Evolutionary conservation across 345 rosid species (phyloP), one percentile per base, ranked within the genome.

Genomic region (Rhodomyrtus tomentosa): DNA sequence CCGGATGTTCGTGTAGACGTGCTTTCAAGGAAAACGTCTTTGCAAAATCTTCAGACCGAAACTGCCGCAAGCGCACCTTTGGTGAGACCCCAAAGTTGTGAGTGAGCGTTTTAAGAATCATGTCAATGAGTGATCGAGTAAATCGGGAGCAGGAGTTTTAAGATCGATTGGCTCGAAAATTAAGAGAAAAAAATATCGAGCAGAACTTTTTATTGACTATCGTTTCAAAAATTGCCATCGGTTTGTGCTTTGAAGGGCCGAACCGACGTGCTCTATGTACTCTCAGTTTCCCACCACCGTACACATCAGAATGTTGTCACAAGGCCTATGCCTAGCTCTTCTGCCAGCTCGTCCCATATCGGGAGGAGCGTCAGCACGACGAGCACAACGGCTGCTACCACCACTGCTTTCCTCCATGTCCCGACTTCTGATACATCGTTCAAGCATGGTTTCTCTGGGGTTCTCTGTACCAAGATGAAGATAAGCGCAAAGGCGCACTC

Each of bases 401-500:
- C 99, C 25, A 88, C 87, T 5, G 90, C 90, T 86, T 95, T 93
- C 89, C 98, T 92, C 98, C 95, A 96, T n/a, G 93, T 93, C 82
- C 99, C 99, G 12, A 93, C 99, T 84, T 93, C 98, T 3, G 97
- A 92, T 87, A 95, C 99, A 27, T 96, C 98, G 14, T 96, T 96
- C 82, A 96, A 86, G 90, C 99, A 96, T 48, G 99, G 91, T 89
- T 95, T 94, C 59, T 96, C 99, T 5, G 97, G 97, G 82, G 92
- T 92, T 87, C 99, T 92, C 99, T 95, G 92, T 55, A 82, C 84
- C 25, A 42, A 53, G 72, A 56, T 51, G 38, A 42, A 42, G 22
- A 42, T 40, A 12, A 82, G 12, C 32, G 4, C n/a, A 55, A 13
- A 25, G 84, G 25, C 3, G 7, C 22, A n/a, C 49, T 24, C 9